These are phyloP conservation scores for Neurospora tetrasperma DNA, from an alignment of 495 filamentous ascomycete species.

Conservation along the genomic window DNA sequence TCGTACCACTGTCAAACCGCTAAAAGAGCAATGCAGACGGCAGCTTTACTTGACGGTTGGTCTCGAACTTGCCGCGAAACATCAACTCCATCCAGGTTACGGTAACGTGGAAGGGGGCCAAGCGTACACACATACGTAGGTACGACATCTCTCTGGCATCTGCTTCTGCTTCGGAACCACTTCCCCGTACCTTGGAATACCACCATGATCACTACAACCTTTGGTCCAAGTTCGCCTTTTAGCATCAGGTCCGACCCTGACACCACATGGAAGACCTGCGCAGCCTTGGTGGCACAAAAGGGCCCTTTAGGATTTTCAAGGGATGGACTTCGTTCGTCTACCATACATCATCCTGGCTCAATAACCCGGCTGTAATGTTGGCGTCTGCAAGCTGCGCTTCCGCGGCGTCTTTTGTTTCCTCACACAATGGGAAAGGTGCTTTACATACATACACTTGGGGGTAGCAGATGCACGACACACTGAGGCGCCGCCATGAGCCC, in stretches of 20 bases:
- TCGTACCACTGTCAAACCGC: background rate
- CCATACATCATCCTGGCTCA: conserved; percentile 11
- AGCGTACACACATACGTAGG: background rate
- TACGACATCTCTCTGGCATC: background rate
- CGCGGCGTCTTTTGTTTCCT: conserved; percentile 2
- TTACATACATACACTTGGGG: background rate
- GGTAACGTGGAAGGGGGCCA: background rate
- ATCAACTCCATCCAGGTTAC: background rate
- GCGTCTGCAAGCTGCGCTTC: conserved; percentile 11
- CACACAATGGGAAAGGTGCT: background rate
- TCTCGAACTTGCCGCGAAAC: background rate
- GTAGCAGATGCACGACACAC: background rate
- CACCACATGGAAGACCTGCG: background rate
- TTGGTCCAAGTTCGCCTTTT: background rate
- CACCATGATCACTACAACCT: background rate
- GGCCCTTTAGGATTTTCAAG: conserved; percentile 1
- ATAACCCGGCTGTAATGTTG: conserved; percentile 13
- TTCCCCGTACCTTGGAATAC: background rate
- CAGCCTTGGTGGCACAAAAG: conserved; percentile 1
- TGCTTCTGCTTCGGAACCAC: background rate
- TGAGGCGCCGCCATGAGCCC: background rate
- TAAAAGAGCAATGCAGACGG: background rate
- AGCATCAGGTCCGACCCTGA: background rate
- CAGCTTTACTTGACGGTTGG: background rate
- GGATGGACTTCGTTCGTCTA: conserved; percentile 11